Evolutionary conservation across 23 red algal species (phyloP).

Genomic region (Gracilaria vermiculophylla): DNA sequence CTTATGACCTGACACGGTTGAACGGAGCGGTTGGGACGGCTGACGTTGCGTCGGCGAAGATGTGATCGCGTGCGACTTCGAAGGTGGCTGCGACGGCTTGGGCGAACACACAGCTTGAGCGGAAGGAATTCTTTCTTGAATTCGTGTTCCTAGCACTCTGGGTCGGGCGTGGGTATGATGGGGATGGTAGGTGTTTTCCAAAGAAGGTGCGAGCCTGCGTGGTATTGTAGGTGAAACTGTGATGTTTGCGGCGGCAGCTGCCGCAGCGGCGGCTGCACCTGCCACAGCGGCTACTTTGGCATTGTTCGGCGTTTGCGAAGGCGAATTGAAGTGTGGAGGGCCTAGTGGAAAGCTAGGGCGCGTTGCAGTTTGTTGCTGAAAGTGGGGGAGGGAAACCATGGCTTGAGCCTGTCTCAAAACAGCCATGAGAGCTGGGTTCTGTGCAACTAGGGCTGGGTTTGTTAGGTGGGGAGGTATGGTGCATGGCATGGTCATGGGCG

Average conservation of each 20-base stretch:
- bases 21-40: not conserved
- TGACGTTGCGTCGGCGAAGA: conserved; percentile 8
- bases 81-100: not conserved
- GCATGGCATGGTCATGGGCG: not conserved
- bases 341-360: not conserved
- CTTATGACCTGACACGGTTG: not conserved
- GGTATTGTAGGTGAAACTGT: not conserved
- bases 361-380: not conserved
- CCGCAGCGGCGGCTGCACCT: not conserved
- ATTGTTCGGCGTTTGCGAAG: not conserved
- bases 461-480: not conserved
- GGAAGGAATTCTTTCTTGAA: too few relatives aligned
- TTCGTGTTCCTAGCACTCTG: too few relatives aligned
- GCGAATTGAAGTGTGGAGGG: not conserved
- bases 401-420: conserved; percentile 20
- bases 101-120: conserved; percentile 8
- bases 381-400: not conserved
- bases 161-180: not conserved
- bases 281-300: conserved; percentile 29
- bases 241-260: not conserved
- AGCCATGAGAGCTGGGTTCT: not conserved
- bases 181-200: not conserved
- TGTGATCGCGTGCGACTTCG: not conserved
- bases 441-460: not conserved
- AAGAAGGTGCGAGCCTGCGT: not conserved